A percentile compares a stretch with the other conserved stretches of the same genome.
Evolutionary conservation across 164 flowering plant species (phyloP).

Genomic region (Warburgia ugandensis): DNA sequence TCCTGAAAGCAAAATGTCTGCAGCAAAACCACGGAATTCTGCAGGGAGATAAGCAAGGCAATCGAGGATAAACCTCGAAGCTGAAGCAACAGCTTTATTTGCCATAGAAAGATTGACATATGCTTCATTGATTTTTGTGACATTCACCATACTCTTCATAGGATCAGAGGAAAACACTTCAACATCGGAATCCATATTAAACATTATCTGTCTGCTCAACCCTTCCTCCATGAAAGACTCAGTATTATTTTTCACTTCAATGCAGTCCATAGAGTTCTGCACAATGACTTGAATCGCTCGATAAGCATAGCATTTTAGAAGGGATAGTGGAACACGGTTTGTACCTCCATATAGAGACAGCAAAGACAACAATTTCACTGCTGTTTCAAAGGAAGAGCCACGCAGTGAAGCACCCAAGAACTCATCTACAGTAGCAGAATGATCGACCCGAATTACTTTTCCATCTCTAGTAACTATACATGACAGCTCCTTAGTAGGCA

Average conservation of each 20-base stretch:
- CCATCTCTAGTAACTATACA: conserved; percentile 71
- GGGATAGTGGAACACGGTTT: no score
- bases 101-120: not conserved
- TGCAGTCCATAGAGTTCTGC: conserved; percentile 29
- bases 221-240: conserved; percentile 5
- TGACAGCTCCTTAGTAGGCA: conserved; percentile 41
- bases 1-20: conserved; percentile 67
- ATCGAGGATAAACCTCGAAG: conserved; percentile 60
- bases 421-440: no score
- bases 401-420: no score
- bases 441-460: conserved; percentile 58
- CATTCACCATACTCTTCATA: not conserved
- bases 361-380: no score
- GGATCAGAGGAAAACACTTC: not conserved
- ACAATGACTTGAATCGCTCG: conserved; percentile 60
- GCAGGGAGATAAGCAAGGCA: conserved; percentile 63
- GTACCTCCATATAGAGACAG: no score
- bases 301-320: conserved; percentile 54
- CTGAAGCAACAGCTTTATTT: conserved; percentile 22
- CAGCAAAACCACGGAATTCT: conserved; percentile 67
- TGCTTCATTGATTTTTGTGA: conserved; percentile 5
- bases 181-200: conserved; percentile 8
- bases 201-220: conserved; percentile 3
- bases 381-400: no score
- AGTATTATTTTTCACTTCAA: conserved; percentile 9